These are phyloP conservation scores for Musa acuminata DNA, from an alignment of 176 grass and related monocot species.

Conservation along the genomic window DNA sequence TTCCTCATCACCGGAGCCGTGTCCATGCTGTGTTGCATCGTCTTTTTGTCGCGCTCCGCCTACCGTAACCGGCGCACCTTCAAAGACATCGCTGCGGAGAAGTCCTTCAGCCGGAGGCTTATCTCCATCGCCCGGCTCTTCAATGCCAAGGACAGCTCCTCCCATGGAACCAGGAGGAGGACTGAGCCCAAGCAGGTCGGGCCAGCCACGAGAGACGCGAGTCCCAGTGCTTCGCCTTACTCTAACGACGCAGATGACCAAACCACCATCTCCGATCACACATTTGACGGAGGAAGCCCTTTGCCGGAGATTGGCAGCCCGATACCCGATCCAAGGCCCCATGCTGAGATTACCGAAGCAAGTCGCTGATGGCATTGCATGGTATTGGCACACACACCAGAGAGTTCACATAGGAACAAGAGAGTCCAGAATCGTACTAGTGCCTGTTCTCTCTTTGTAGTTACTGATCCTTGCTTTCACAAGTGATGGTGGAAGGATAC, in stretches of 20 bases:
- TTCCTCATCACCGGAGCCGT: conserved; percentile 68
- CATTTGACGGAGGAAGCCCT: neutral
- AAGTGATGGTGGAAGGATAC: no score
- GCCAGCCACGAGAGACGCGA: neutral
- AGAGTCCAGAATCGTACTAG: no score
- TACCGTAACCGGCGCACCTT: conserved; percentile 4
- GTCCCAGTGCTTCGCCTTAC: conserved; percentile 4
- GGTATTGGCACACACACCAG: no score
- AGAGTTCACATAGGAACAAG: no score
- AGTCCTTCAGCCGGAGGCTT: conserved; percentile 11
- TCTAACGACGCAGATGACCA: neutral
- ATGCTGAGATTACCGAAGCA: neutral
- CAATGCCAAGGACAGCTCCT: conserved; percentile 30
- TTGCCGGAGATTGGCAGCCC: neutral
- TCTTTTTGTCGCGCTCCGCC: conserved; percentile 27
- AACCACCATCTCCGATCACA: conserved; percentile 15
- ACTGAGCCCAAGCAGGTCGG: neutral
- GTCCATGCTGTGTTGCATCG: conserved; percentile 25
- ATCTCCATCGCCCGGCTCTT: conserved; percentile 18
- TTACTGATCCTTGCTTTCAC: no score
- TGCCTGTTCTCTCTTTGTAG: no score
- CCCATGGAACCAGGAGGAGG: conserved; percentile 30
- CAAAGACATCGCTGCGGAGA: neutral
- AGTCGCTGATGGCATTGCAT: neutral
- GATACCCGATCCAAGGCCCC: neutral